Percentiles rank a stretch among this genome's conserved stretches.
Conservation (phyloP, 2,329 filamentous ascomycete species). For the Fusarium brevicatenulatum region DNA sequence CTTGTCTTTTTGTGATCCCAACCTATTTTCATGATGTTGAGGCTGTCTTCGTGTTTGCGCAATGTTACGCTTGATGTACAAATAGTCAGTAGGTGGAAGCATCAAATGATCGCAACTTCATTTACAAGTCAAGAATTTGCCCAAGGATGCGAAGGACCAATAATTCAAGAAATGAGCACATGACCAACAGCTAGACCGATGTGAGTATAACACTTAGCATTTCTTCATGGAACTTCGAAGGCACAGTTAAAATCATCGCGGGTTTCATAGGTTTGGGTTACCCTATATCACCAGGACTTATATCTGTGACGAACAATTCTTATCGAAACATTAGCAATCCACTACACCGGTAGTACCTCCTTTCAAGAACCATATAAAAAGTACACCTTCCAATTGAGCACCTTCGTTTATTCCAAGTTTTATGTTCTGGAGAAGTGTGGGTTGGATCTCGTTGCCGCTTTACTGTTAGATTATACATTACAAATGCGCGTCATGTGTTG, state of each 20-base stretch:
- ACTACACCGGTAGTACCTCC: rapidly evolving
- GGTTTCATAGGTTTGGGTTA: neutral
- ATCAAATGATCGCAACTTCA: neutral
- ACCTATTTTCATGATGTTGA: neutral
- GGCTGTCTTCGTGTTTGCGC: neutral
- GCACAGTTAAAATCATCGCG: too few relatives aligned
- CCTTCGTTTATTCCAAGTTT: too few relatives aligned
- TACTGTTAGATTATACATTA: too few relatives aligned
- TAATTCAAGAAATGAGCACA: neutral
- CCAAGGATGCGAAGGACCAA: neutral
- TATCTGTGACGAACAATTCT: neutral
- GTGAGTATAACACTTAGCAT: too few relatives aligned
- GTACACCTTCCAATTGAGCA: neutral
- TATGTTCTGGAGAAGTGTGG: neutral
- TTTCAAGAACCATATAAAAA: neutral
- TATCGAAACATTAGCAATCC: too few relatives aligned
- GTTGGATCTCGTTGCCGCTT: neutral
- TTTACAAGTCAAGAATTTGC: neutral
- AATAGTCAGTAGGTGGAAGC: neutral
- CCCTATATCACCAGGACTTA: neutral
- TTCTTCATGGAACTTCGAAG: neutral
- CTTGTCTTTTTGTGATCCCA: neutral
- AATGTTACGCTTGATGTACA: neutral
- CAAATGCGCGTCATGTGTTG: too few relatives aligned
- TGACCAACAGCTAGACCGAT: neutral